A percentile compares a stretch with the other conserved stretches of the same genome.
Evolutionary conservation across 2,329 filamentous ascomycete genomes (phyloP).

Genomic region (Penicillium sp.): DNA sequence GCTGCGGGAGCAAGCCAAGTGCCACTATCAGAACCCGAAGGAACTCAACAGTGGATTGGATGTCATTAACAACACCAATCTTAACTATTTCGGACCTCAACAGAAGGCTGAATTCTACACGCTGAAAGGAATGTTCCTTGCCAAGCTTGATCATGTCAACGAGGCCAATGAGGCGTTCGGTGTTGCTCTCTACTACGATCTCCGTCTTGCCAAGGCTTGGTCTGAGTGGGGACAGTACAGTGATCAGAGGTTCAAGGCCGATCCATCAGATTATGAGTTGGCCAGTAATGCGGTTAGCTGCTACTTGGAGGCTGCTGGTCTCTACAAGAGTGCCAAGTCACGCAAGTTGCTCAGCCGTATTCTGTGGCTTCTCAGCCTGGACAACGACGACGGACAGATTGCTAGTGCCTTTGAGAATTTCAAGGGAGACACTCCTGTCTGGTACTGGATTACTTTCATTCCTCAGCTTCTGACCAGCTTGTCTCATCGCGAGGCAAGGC

Average conservation of each 20-base stretch:
- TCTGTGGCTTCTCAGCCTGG: constrained; percentile 90
- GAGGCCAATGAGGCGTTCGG: constrained; percentile 94
- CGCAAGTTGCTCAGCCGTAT: constrained; percentile 90
- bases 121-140: constrained; percentile 97
- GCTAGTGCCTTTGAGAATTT: constrained; percentile 88
- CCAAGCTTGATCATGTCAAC: constrained; percentile 83
- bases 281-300: constrained; percentile 92
- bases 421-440: constrained; percentile 94
- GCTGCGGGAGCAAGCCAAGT: constrained; percentile 96
- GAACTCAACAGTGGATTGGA: constrained; percentile 91
- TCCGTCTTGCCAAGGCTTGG: constrained; percentile 94
- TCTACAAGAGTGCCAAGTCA: constrained; percentile 96
- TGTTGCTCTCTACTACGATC: constrained; percentile 91
- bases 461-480: constrained; percentile 91
- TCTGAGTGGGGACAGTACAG: constrained; percentile 99
- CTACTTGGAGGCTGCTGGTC: constrained; percentile 90
- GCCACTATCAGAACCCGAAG: constrained; percentile 92
- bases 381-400: constrained; percentile 80
- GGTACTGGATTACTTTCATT: constrained; percentile 99
- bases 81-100: constrained; percentile 93
- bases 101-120: constrained; percentile 99
- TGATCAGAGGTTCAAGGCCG: constrained; percentile 90
- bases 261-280: constrained; percentile 74
- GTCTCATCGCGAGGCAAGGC: constrained; percentile 83
- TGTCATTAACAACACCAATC: constrained; percentile 98